Base-by-base conservation (phyloP, 305 asterid species). In the Stenogyne calaminthoides region DNA sequence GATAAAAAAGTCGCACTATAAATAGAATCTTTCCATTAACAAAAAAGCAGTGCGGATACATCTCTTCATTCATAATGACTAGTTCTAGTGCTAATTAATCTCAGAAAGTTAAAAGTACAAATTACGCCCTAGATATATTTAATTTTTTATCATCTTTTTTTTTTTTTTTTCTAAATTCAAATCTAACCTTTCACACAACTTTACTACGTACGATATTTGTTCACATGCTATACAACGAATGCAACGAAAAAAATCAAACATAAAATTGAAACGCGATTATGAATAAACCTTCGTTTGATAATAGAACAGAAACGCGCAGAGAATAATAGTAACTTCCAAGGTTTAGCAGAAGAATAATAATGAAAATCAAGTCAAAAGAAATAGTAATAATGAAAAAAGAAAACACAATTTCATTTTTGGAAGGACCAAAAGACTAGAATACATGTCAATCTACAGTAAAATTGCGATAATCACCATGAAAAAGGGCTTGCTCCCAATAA, bases 401-500 rank as follows among this genome's bases (percentile, higher is more conserved):
- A 0, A 44, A 12, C n/a, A n/a, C n/a, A n/a, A n/a, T n/a, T n/a
- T 12, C 7, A 18, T 3, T 46, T 46, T 46, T 46, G 52, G 18
- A 14, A n/a, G n/a, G n/a, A n/a, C n/a, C n/a, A 46, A 18, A 55
- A 14, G 15, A 59, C 71, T 73, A 76, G 52, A 79, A 73, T 75
- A 73, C 86, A 77, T 63, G 70, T 62, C 60, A 46, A 81, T 60
- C 27, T 74, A 70, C 76, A 70, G 16, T 54, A 44, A 22, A 37
- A 34, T 67, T 29, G 75, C 44, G 67, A 72, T 74, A 59, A 78
- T 93, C 88, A 95, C 98, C 99, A 95, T 1, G 97, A 86, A 73
- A 95, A 93, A 16, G 97, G 96, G 80, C 93, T 91, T 67, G 85
- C 98, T 78, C 98, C 98, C 83, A 87, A 36, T 78, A 95, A 72